A percentile compares a stretch with the other conserved stretches of the same genome.
These are phyloP conservation scores for Colletotrichum echinochloae DNA, from an alignment of 2,329 filamentous ascomycete species.

Conservation along the genomic window DNA sequence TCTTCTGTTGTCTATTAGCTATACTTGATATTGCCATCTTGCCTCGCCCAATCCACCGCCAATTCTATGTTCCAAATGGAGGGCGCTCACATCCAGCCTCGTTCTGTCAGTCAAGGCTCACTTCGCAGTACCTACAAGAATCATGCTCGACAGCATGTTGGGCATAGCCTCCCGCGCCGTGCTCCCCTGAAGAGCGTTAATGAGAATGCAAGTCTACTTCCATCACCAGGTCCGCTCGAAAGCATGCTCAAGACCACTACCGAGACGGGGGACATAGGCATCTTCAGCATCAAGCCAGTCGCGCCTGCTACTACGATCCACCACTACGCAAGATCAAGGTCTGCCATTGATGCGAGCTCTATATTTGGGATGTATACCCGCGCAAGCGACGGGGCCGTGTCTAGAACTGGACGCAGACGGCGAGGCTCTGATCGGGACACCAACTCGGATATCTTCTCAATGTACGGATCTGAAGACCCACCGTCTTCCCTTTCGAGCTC, in stretches of 20 bases:
- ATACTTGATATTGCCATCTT: slow-evolving; percentile 32
- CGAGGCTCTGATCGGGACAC: slow-evolving; percentile 64
- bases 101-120: slow-evolving; percentile 56
- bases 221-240: slow-evolving; percentile 66
- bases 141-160: slow-evolving; percentile 44
- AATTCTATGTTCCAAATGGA: slow-evolving; percentile 46
- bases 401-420: slow-evolving; percentile 56
- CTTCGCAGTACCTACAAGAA: slow-evolving; percentile 50
- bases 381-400: slow-evolving; percentile 48
- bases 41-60: background rate
- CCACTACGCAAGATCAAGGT: slow-evolving; percentile 46
- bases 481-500: slow-evolving; percentile 55
- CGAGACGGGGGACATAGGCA: slow-evolving; percentile 73
- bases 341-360: slow-evolving; percentile 47
- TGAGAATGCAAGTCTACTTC: slow-evolving; percentile 57
- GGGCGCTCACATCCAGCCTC: slow-evolving; percentile 45
- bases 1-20: slow-evolving; percentile 18
- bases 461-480: slow-evolving; percentile 65
- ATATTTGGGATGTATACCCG: slow-evolving; percentile 47
- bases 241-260: slow-evolving; percentile 75
- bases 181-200: slow-evolving; percentile 60
- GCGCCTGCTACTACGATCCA: slow-evolving; percentile 50
- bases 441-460: slow-evolving; percentile 66
- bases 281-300: slow-evolving; percentile 66
- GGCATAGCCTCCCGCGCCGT: slow-evolving; percentile 46